Conservation (phyloP, 2,329 filamentous ascomycete genomes). For the Trichophyton schoenleinii region DNA sequence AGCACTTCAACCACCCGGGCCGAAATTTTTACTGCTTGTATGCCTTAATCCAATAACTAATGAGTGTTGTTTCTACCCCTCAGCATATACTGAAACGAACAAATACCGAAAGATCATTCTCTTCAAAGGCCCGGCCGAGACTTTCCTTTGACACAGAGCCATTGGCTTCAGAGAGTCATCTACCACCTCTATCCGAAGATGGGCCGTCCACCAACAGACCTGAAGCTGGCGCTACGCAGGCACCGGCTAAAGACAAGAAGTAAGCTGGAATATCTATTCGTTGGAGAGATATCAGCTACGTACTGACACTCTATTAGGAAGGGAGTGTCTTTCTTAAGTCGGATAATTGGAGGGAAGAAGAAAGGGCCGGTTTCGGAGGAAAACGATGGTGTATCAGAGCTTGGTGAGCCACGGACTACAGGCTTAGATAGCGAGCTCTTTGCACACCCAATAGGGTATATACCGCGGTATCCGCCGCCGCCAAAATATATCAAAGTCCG, state of each 20-base stretch:
- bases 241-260: constrained; percentile 50
- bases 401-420: constrained; percentile 58
- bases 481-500: constrained; percentile 83
- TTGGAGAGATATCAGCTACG: background rate
- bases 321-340: constrained; percentile 78
- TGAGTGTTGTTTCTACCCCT: background rate
- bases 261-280: constrained; percentile 30
- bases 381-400: constrained; percentile 54
- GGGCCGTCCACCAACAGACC: constrained; percentile 15
- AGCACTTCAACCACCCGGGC: background rate
- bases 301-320: constrained; percentile 47
- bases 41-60: constrained; percentile 17
- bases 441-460: constrained; percentile 66
- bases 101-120: constrained; percentile 49
- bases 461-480: constrained; percentile 76
- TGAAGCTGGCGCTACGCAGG: constrained; percentile 16
- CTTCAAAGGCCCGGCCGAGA: constrained; percentile 30
- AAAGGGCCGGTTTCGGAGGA: constrained; percentile 44
- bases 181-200: constrained; percentile 21
- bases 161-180: constrained; percentile 26
- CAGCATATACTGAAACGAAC: constrained; percentile 54
- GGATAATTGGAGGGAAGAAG: constrained; percentile 65
- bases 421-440: constrained; percentile 76
- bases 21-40: background rate
- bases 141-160: constrained; percentile 32